Evolutionary conservation across 23 red algal genomes (phyloP), one percentile per base, ranked within the genome.

Genomic region (Gracilaria gracilis): DNA sequence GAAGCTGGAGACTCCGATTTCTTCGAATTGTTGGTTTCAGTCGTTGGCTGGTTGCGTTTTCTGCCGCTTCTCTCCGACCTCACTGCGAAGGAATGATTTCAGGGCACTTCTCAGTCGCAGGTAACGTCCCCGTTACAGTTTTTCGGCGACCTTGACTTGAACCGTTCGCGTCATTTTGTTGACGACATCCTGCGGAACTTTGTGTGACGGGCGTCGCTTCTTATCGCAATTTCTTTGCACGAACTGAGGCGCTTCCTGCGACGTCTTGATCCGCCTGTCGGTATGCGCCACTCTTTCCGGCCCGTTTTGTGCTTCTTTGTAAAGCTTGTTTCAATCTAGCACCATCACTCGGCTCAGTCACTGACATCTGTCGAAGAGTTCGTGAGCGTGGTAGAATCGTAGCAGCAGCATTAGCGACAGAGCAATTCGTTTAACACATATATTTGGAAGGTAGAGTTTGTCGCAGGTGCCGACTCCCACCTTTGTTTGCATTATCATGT

Each of bases 261-360:
- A 31, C 64, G 11, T 36, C 31, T 7, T 37, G 4, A 15, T 36
- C 32, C 27, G 9, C 19, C 32, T 19, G 28, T 38, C 16, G 64
- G 32, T 37, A 17, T 38, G 32, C 4, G 37, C 16, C 20, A 17
- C 32, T 36, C 31, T 11, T 20, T 37, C 64, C 2, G 3, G 64
- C 33, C 31, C 64, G 64, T 69, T 69, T 69, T 69, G 32, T 31
- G 27, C 32, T 69, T 69, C 16, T 69, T 24, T 36, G 64, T 37
- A 32, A 36, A 37, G 31, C 0, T 37, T 69, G 64, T 32, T 69
- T 69, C 64, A 36, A 34, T 69, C 33, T 20, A 3, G 37, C 11
- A 17, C 11, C 9, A 32, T 38, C 32, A 69, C 31, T 36, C 64
- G 64, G 9, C 28, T 37, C 31, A 69, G 16, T 69, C 12, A 9